These are phyloP conservation scores for Pseudogymnoascus sp. DNA, from an alignment of 2,329 filamentous ascomycete genomes.

Conservation along the genomic window DNA sequence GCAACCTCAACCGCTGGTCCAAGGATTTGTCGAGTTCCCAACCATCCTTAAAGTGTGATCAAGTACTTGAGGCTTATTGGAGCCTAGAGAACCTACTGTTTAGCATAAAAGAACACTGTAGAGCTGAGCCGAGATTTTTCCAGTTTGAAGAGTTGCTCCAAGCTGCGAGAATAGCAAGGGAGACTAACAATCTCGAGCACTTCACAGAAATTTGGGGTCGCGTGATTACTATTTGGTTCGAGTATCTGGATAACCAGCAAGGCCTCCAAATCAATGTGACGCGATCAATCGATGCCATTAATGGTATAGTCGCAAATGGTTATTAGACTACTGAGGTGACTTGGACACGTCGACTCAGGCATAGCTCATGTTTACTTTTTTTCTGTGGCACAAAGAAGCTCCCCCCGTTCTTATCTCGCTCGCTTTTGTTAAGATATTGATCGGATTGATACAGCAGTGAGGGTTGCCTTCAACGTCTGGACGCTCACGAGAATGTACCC, in stretches of 20 bases:
- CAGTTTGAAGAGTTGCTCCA: constrained; percentile 12
- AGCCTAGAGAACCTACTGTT: constrained; percentile 15
- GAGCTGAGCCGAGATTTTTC: background rate
- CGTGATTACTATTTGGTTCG: constrained; percentile 14
- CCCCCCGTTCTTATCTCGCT: background rate
- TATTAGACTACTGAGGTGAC: background rate
- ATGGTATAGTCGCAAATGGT: constrained; percentile 8
- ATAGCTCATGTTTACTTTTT: background rate
- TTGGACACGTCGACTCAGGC: background rate
- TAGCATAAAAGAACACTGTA: constrained; percentile 12
- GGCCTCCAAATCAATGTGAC: constrained; percentile 11
- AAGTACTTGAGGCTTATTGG: constrained; percentile 17
- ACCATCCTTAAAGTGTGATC: constrained; percentile 4
- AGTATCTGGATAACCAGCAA: constrained; percentile 11
- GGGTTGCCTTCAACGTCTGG: background rate
- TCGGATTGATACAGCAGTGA: background rate
- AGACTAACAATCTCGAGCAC: constrained; percentile 10
- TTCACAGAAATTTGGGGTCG: constrained; percentile 12
- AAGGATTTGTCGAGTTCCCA: constrained; percentile 13
- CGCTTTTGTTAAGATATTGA: background rate
- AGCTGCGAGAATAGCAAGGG: constrained; percentile 12
- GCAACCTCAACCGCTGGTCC: constrained; percentile 8
- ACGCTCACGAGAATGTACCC: background rate
- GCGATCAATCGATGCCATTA: constrained; percentile 14
- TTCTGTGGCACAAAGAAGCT: background rate